These are phyloP conservation scores for Ophiostoma ips DNA, from an alignment of 2,329 filamentous ascomycete species.

Conservation along the genomic window DNA sequence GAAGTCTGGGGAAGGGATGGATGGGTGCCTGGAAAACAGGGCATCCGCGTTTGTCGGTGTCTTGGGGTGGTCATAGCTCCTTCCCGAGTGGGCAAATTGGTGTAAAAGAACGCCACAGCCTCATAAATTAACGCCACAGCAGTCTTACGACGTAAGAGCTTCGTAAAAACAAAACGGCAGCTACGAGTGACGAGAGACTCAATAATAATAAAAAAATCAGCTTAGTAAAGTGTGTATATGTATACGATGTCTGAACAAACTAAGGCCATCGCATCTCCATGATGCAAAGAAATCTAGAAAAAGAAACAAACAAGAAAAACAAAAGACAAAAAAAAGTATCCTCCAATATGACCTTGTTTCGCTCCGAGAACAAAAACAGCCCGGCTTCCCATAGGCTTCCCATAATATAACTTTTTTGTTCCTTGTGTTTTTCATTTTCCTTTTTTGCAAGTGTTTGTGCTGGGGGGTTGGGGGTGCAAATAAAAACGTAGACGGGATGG, in stretches of 20 bases:
- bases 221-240: background rate
- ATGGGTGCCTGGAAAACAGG: conserved; percentile 2
- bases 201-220: too few species aligned
- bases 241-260: conserved; percentile 17
- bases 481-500: background rate
- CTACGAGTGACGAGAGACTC: too few species aligned
- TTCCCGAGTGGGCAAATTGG: background rate
- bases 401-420: background rate
- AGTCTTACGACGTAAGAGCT: background rate
- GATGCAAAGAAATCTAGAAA: background rate
- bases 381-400: too few species aligned
- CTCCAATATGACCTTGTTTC: too few species aligned
- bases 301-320: background rate
- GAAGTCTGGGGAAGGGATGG: background rate
- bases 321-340: background rate
- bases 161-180: too few species aligned
- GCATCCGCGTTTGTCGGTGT: background rate
- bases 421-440: background rate
- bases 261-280: background rate
- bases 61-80: background rate
- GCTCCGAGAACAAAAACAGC: background rate
- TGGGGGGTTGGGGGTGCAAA: too few species aligned
- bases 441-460: background rate
- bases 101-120: too few species aligned
- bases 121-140: background rate